Evolutionary conservation across 441 rosid genomes (phyloP), one percentile per base, ranked within the genome.

Genomic region (Brassica hybrid): DNA sequence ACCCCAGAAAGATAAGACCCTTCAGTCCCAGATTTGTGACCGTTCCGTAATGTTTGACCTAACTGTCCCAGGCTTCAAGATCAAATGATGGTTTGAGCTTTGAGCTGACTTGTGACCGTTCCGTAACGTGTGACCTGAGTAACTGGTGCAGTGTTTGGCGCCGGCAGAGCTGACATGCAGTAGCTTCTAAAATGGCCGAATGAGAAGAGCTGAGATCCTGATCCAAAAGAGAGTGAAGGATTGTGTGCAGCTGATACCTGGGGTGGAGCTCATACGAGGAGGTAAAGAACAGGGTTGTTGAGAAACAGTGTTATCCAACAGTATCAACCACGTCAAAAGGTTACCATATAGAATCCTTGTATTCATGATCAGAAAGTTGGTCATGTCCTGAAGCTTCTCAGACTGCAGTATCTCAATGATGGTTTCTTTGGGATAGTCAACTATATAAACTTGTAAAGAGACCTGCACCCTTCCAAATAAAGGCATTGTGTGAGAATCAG

Each of bases 371-470:
- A 13, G 75, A 70, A 77, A 76, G 78, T 56, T 65, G 38, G 50
- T 74, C 85, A 68, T 84, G 38, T 84, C 85, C 75, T 81, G 86
- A 80, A 83, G 83, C 85, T 90, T 93, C 88, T 95, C 99, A 83
- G 93, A 95, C 82, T 95, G 98, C 85, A 92, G 88, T 83, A 95
- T 89, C 89, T 95, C 99, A 72, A 93, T 88, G 78, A 90, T 81
- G 45, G 25, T 1, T 23, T 23, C 25, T 23, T 23, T 23, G 25
- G 25, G 25, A 23, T 3, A 23, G 25, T 23, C 25, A 23, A 23
- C 25, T 23, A 23, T 23, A 23, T 23, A 23, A 23, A 23, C 25
- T 23, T 23, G 25, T 23, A 23, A 23, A 23, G 25, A 23, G 25
- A 23, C 25, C 25, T 23, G 25, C 25, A 23, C 25, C 25, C 34